phyloP scores from a whole-genome alignment of 129 eudicot species.

The Flaveria robusta region DNA sequence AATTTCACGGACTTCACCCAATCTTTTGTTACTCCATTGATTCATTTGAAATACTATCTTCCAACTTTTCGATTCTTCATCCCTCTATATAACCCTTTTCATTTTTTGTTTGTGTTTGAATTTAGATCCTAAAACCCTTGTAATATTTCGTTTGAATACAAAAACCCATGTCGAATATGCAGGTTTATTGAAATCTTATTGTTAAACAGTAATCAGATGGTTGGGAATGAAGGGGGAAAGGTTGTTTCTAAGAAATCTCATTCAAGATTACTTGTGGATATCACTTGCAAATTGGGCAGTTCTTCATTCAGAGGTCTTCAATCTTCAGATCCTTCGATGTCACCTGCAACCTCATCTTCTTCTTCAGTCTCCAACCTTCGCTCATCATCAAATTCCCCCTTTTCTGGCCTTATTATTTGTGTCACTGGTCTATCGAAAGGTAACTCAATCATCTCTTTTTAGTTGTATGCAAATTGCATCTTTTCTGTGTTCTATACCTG shows the following conservation, averaged over 20 bases:
- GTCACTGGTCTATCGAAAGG: constrained; percentile 96
- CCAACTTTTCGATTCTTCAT: not conserved
- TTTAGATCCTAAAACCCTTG: constrained; percentile 27
- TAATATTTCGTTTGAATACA: constrained; percentile 5
- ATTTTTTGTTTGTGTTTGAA: not conserved
- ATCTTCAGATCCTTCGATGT: constrained; percentile 31
- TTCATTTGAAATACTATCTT: constrained; percentile 22
- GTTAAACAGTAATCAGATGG: constrained; percentile 32
- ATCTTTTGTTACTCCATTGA: not conserved
- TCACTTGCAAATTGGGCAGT: constrained; percentile 48
- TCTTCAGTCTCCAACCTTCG: constrained; percentile 30
- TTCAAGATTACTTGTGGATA: constrained; percentile 62
- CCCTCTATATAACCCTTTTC: constrained; percentile 13
- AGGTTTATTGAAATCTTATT: constrained; percentile 12
- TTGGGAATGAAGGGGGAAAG: constrained; percentile 53
- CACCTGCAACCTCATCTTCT: constrained; percentile 51
- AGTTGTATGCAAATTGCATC: not conserved
- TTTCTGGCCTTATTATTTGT: constrained; percentile 77
- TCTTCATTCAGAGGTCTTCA: constrained; percentile 49
- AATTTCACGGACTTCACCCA: constrained; percentile 25
- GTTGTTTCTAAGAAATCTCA: constrained; percentile 51
- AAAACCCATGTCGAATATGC: constrained; percentile 19
- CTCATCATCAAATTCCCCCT: constrained; percentile 47
- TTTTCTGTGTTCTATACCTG: not conserved
- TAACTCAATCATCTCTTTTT: constrained; percentile 26